Evolutionary conservation across 1,139 yeast genomes (phyloP).

Genomic region (Geotrichum europaeum): DNA sequence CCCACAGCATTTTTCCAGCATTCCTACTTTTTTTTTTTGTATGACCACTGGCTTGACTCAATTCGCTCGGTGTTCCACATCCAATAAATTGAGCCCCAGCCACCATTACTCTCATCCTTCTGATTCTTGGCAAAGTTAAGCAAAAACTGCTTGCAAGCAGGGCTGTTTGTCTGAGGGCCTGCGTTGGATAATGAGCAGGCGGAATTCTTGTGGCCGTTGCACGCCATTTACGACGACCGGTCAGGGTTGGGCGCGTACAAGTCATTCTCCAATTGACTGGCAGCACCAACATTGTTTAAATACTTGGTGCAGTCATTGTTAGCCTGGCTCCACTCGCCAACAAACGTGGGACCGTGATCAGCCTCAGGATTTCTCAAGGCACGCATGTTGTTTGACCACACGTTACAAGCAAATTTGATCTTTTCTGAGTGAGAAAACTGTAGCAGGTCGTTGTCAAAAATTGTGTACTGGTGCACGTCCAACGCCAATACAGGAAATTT

Average conservation of each 20-base stretch:
- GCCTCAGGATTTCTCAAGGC: slow-evolving; percentile 46
- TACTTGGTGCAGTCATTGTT: slow-evolving; percentile 82
- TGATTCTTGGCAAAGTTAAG: slow-evolving; percentile 33
- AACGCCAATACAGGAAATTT: slow-evolving; percentile 69
- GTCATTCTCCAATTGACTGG: slow-evolving; percentile 71
- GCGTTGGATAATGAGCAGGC: slow-evolving; percentile 29
- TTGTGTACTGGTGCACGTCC: slow-evolving; percentile 55
- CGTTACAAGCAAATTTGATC: slow-evolving; percentile 35
- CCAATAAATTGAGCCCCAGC: slow-evolving; percentile 37
- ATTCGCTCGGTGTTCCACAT: slow-evolving; percentile 35
- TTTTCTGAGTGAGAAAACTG: slow-evolving; percentile 51
- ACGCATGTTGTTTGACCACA: slow-evolving; percentile 45
- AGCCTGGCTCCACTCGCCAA: slow-evolving; percentile 90
- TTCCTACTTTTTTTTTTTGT: slow-evolving; percentile 30
- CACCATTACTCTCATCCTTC: slow-evolving; percentile 30
- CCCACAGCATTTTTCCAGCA: slow-evolving; percentile 30
- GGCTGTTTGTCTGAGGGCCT: slow-evolving; percentile 27
- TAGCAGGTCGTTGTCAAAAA: slow-evolving; percentile 49
- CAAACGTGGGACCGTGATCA: slow-evolving; percentile 55
- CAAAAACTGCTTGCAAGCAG: slow-evolving; percentile 29
- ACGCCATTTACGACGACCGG: neutral
- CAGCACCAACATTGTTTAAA: slow-evolving; percentile 81
- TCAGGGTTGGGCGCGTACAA: slow-evolving; percentile 22
- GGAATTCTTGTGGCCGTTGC: slow-evolving; percentile 24
- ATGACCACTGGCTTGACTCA: slow-evolving; percentile 34